Percentiles rank a stretch among this genome's conserved stretches.
These are phyloP conservation scores for Hypoxylon sp. DNA, from an alignment of 2,329 filamentous ascomycete genomes.

Conservation along the genomic window DNA sequence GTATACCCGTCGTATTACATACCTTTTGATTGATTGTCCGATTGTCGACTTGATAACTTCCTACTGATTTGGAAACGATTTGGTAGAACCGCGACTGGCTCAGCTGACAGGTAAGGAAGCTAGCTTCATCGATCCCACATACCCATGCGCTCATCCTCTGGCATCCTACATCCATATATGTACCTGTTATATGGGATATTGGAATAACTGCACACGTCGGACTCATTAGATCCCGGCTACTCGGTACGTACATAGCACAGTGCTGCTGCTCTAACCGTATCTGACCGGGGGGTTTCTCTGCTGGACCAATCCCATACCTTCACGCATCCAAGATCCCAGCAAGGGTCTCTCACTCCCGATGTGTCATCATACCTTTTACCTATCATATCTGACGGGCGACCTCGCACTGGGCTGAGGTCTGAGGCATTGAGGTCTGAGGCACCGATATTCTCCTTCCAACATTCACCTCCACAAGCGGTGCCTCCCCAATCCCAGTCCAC, in stretches of 20 bases:
- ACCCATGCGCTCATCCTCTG: slow-evolving; percentile 5
- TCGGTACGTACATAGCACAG: slow-evolving; percentile 21
- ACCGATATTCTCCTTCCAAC: neutral
- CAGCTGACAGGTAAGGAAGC: neutral
- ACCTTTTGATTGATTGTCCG: neutral
- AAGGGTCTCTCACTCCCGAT: slow-evolving; percentile 37
- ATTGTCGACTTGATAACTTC: neutral
- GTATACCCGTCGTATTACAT: neutral
- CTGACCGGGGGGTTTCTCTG: slow-evolving; percentile 8
- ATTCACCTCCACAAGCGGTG: no score
- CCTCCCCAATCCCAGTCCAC: neutral
- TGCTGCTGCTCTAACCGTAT: slow-evolving; percentile 16
- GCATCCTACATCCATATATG: neutral
- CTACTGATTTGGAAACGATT: neutral
- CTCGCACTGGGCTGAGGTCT: slow-evolving; percentile 2
- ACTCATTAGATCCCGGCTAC: slow-evolving; percentile 9
- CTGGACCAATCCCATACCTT: slow-evolving; percentile 27
- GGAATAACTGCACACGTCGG: neutral
- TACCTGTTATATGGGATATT: neutral
- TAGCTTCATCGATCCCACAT: neutral
- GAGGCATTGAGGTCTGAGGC: neutral
- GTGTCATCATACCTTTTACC: slow-evolving; percentile 33
- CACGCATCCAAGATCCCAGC: slow-evolving; percentile 7
- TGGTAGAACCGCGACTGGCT: neutral
- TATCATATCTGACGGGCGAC: neutral